These are phyloP conservation scores for Russula brevipes DNA, from an alignment of 768 basidiomycete genomes.

Conservation along the genomic window DNA sequence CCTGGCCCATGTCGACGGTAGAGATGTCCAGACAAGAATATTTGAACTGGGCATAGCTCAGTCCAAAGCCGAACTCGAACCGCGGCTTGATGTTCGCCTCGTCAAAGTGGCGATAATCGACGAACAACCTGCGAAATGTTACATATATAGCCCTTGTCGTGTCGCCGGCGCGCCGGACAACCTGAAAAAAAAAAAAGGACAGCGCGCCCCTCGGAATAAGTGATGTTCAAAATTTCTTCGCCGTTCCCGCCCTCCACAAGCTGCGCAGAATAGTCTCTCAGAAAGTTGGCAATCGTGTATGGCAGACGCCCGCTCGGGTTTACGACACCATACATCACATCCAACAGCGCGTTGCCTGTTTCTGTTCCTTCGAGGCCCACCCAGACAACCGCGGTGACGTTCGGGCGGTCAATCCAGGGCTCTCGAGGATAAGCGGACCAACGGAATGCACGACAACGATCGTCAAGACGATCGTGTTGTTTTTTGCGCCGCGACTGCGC, in stretches of 20 bases:
- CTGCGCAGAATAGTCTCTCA: too few relatives aligned
- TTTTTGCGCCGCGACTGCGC: conserved; percentile 60
- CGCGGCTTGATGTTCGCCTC: conserved; percentile 66
- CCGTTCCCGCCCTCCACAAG: too few relatives aligned
- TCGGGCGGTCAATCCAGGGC: conserved; percentile 48
- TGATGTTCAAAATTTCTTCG: too few relatives aligned
- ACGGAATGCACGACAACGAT: conserved; percentile 51
- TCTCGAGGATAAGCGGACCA: conserved; percentile 37
- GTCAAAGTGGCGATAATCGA: conserved; percentile 40
- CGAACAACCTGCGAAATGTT: conserved; percentile 27
- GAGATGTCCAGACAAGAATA: conserved; percentile 56
- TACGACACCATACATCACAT: conserved; percentile 69
- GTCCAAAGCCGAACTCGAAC: conserved; percentile 86
- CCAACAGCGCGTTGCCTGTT: conserved; percentile 54
- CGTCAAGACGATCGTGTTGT: conserved; percentile 76
- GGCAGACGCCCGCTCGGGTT: conserved; percentile 67
- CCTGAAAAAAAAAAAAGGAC: too few relatives aligned
- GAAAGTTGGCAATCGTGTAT: too few relatives aligned
- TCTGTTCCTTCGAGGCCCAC: conserved; percentile 66
- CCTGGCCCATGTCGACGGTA: conserved; percentile 32
- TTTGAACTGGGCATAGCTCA: conserved; percentile 79
- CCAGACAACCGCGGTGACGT: conserved; percentile 24
- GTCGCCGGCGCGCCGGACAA: too few relatives aligned
- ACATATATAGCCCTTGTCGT: neutral
- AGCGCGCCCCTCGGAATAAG: too few relatives aligned